These are phyloP conservation scores for Rhipidocladum racemiflorum DNA, from an alignment of 176 grass and related monocot species.

Conservation along the genomic window DNA sequence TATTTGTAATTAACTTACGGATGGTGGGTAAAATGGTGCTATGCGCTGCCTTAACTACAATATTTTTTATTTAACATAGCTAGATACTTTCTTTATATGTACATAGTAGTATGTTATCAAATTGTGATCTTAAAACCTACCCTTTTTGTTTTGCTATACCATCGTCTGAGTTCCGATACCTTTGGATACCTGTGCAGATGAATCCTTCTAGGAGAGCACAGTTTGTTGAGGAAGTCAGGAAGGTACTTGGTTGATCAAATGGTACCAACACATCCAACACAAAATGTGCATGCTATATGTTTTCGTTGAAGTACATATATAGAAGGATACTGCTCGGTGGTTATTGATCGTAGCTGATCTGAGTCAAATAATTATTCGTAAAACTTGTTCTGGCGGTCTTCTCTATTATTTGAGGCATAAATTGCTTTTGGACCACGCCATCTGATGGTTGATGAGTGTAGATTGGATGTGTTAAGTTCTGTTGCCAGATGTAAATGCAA, in stretches of 20 bases:
- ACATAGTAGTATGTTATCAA: neutral
- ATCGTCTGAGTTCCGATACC: neutral
- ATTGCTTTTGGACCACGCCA: neutral
- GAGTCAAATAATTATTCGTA: slow-evolving; percentile 5
- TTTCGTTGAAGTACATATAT: slow-evolving; percentile 42
- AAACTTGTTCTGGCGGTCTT: neutral
- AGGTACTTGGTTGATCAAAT: slow-evolving; percentile 49
- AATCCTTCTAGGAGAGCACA: slow-evolving; percentile 65
- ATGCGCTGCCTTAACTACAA: neutral
- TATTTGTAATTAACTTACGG: neutral
- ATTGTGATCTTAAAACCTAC: neutral
- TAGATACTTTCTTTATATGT: neutral
- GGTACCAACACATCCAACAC: slow-evolving; percentile 29
- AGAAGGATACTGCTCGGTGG: slow-evolving; percentile 22
- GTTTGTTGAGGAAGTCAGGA: slow-evolving; percentile 61
- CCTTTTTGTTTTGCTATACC: neutral
- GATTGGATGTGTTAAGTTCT: slow-evolving; percentile 22
- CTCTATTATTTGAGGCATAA: neutral
- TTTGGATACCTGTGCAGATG: slow-evolving; percentile 63
- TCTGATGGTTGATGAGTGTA: slow-evolving; percentile 11
- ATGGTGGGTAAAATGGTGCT: neutral
- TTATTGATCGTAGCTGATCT: slow-evolving; percentile 13
- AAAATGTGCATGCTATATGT: slow-evolving; percentile 29
- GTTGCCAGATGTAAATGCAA: neutral
- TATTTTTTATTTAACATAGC: neutral